These are phyloP conservation scores for Cicer judaicum DNA, from an alignment of 306 rosid species.

Conservation along the genomic window DNA sequence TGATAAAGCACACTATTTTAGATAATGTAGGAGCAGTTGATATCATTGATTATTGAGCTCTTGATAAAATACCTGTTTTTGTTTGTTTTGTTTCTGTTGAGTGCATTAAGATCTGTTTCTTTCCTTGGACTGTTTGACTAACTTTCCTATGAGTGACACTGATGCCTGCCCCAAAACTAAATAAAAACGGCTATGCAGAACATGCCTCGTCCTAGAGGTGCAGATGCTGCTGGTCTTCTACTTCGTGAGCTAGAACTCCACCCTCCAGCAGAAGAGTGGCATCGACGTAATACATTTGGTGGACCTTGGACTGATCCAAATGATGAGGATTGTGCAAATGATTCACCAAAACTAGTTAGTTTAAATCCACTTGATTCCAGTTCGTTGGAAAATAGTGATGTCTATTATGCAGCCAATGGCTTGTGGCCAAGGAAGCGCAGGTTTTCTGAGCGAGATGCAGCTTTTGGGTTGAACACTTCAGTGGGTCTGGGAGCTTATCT, in stretches of 20 bases:
- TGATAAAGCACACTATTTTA: slow-evolving; percentile 11
- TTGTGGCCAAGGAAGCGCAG: slow-evolving; percentile 96
- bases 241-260: slow-evolving; percentile 94
- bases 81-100: slow-evolving; percentile 25
- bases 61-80: slow-evolving; percentile 14
- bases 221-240: slow-evolving; percentile 93
- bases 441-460: slow-evolving; percentile 97
- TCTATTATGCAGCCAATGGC: slow-evolving; percentile 63
- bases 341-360: slow-evolving; percentile 62
- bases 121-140: slow-evolving; percentile 1
- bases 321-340: slow-evolving; percentile 65
- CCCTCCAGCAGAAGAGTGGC: slow-evolving; percentile 99
- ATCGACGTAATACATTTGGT: slow-evolving; percentile 81
- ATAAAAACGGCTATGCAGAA: slow-evolving; percentile 53
- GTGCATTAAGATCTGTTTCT: slow-evolving; percentile 28
- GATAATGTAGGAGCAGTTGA: slow-evolving; percentile 10
- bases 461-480: slow-evolving; percentile 92
- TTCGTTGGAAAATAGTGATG: slow-evolving; percentile 66
- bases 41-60: slow-evolving; percentile 7
- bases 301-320: slow-evolving; percentile 85
- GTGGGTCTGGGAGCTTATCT: slow-evolving; percentile 89
- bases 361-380: slow-evolving; percentile 67
- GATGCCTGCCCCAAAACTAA: slow-evolving; percentile 22
- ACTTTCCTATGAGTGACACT: neutral
- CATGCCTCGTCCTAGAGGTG: slow-evolving; percentile 97